Percentiles rank a stretch among this genome's conserved stretches.
Conservation (phyloP, 768 basidiomycete genomes). For the Mycena pura region DNA sequence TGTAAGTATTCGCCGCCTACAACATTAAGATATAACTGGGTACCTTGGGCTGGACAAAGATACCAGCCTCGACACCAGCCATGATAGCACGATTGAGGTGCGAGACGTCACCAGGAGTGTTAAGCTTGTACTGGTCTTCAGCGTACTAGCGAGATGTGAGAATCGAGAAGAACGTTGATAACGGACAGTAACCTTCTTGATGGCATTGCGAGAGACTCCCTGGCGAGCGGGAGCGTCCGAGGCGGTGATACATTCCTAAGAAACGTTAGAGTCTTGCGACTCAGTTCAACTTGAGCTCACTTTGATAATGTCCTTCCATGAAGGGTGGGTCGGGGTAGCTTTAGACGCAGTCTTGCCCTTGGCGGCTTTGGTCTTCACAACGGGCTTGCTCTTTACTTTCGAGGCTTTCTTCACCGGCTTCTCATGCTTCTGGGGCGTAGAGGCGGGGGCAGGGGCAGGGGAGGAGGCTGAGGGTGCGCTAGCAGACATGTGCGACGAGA, state of each 20-base stretch:
- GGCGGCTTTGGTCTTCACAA: no score
- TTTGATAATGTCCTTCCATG: conserved; percentile 64
- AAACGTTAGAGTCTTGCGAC: background rate
- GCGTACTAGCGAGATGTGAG: conserved; percentile 62
- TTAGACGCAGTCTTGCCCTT: conserved; percentile 37
- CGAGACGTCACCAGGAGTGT: conserved; percentile 68
- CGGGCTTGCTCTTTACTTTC: no score
- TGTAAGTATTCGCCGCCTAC: background rate
- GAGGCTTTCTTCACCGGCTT: background rate
- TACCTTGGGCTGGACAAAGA: conserved; percentile 45
- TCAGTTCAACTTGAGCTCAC: conserved; percentile 31
- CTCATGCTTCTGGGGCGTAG: conserved; percentile 3
- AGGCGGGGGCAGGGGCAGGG: conserved; percentile 1
- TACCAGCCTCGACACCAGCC: conserved; percentile 61
- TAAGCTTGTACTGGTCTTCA: conserved; percentile 81
- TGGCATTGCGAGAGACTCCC: conserved; percentile 78
- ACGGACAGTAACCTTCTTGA: conserved; percentile 75
- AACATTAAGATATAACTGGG: background rate
- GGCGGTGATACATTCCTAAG: conserved; percentile 73
- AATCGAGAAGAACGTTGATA: background rate
- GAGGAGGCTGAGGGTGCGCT: conserved; percentile 25
- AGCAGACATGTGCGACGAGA: background rate
- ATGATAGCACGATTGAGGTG: conserved; percentile 80
- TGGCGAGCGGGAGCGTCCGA: conserved; percentile 64
- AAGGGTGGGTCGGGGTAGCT: conserved; percentile 45